Conservation (phyloP, 2,329 filamentous ascomycete genomes). For the Clarireedia hainanense region DNA sequence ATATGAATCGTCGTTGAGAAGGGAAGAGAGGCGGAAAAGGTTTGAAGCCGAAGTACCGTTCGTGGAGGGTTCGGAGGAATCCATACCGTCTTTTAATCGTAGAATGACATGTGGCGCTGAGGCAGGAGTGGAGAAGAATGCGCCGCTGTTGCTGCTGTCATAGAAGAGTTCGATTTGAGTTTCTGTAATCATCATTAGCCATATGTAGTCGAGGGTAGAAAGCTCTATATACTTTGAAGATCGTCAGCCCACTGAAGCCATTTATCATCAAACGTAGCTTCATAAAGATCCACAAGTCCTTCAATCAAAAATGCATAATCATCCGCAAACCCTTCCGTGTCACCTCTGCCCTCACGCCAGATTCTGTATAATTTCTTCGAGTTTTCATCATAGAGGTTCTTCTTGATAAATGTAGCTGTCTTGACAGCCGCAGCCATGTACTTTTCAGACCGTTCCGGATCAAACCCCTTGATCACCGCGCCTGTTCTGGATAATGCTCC, state of each 20-base stretch:
- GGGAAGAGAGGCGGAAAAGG: slow-evolving; percentile 67
- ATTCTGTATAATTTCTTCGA: slow-evolving; percentile 63
- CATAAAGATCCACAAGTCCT: slow-evolving; percentile 77
- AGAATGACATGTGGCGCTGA: slow-evolving; percentile 65
- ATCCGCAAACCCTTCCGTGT: slow-evolving; percentile 73
- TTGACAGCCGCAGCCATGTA: slow-evolving; percentile 61
- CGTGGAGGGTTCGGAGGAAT: slow-evolving; percentile 80
- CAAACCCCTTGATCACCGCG: slow-evolving; percentile 55
- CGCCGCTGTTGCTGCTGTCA: slow-evolving; percentile 45
- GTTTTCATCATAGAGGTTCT: slow-evolving; percentile 61
- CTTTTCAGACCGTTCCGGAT: slow-evolving; percentile 45
- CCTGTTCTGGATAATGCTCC: slow-evolving; percentile 70
- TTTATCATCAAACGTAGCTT: slow-evolving; percentile 67
- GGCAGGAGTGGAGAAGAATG: slow-evolving; percentile 65
- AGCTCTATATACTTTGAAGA: slow-evolving; percentile 55
- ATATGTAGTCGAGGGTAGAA: neutral
- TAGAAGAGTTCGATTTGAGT: slow-evolving; percentile 72
- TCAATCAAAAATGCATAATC: slow-evolving; percentile 88
- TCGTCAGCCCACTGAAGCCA: slow-evolving; percentile 75
- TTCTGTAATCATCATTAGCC: slow-evolving; percentile 36
- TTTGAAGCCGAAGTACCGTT: slow-evolving; percentile 86
- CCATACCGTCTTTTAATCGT: slow-evolving; percentile 90
- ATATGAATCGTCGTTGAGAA: slow-evolving; percentile 61
- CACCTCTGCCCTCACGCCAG: slow-evolving; percentile 58
- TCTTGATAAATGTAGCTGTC: slow-evolving; percentile 64